Percentiles rank a stretch among this genome's conserved stretches.
Conservation (phyloP, 306 rosid genomes). For the Gynostemma pentaphyllum region DNA sequence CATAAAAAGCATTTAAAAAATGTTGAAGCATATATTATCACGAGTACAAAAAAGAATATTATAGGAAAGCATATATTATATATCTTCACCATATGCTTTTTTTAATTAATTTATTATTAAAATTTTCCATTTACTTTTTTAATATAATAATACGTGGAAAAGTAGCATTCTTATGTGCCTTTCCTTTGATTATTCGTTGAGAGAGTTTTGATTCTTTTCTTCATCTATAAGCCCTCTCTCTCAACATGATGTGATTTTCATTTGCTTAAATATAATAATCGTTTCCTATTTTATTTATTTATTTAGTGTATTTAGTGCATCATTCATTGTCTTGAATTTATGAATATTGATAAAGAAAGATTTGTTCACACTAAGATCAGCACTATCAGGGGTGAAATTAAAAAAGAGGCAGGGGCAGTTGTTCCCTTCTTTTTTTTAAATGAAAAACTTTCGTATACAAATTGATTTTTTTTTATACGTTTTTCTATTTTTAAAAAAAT, state of each 20-base stretch:
- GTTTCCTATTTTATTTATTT: no score
- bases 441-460: no score
- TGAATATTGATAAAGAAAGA: neutral
- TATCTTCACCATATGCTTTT: neutral
- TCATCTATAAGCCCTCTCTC: neutral
- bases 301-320: no score
- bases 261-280: neutral
- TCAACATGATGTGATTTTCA: neutral
- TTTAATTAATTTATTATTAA: neutral
- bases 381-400: no score
- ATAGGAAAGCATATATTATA: neutral
- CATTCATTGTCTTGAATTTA: no score
- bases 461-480: neutral
- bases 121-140: no score
- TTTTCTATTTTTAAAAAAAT: neutral
- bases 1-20: neutral
- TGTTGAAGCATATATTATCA: neutral
- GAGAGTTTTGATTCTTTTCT: conserved; percentile 1
- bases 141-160: neutral
- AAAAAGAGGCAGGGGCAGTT: no score
- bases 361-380: neutral
- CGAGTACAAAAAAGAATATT: no score
- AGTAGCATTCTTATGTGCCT: neutral
- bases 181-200: neutral
- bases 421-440: no score